These are phyloP conservation scores for Monosporascus sp. DNA, from an alignment of 2,329 filamentous ascomycete species.

Conservation along the genomic window DNA sequence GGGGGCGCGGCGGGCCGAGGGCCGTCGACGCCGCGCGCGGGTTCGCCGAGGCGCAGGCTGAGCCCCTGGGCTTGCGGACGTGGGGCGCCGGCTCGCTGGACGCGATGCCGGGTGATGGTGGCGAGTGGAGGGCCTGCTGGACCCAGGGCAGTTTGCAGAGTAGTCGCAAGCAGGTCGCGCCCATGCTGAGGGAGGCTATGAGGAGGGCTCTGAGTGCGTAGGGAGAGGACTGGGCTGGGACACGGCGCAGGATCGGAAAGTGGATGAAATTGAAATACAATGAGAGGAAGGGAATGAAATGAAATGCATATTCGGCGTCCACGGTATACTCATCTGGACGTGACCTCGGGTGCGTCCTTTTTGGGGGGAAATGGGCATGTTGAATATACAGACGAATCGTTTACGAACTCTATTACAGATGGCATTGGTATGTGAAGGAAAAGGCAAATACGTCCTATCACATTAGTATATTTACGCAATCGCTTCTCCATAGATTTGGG, in stretches of 20 bases:
- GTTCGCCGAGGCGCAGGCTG: slow-evolving; percentile 44
- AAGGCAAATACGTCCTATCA: too few relatives aligned
- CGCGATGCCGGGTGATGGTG: slow-evolving; percentile 10
- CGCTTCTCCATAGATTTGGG: too few relatives aligned
- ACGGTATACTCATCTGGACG: too few relatives aligned
- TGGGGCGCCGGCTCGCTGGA: slow-evolving; percentile 48
- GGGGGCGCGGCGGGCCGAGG: slow-evolving; percentile 45
- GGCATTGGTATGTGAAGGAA: too few relatives aligned
- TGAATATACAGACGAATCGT: too few relatives aligned
- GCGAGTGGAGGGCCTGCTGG: slow-evolving; percentile 56
- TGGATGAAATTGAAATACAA: too few relatives aligned
- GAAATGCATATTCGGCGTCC: too few relatives aligned
- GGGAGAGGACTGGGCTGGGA: neutral
- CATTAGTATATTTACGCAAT: too few relatives aligned
- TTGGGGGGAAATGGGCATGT: too few relatives aligned
- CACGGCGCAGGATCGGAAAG: neutral
- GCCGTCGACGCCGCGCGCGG: slow-evolving; percentile 44
- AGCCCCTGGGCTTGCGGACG: slow-evolving; percentile 48
- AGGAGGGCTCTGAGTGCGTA: slow-evolving; percentile 15
- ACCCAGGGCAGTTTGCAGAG: slow-evolving; percentile 55
- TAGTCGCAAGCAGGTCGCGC: slow-evolving; percentile 65
- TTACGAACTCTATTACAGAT: too few relatives aligned
- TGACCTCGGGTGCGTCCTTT: too few relatives aligned
- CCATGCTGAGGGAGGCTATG: slow-evolving; percentile 56
- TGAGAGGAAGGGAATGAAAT: too few relatives aligned